Evolutionary conservation across 1,284 basidiomycete species (phyloP), one percentile per base, ranked within the genome.

Genomic region (Laetiporus sulphureus): DNA sequence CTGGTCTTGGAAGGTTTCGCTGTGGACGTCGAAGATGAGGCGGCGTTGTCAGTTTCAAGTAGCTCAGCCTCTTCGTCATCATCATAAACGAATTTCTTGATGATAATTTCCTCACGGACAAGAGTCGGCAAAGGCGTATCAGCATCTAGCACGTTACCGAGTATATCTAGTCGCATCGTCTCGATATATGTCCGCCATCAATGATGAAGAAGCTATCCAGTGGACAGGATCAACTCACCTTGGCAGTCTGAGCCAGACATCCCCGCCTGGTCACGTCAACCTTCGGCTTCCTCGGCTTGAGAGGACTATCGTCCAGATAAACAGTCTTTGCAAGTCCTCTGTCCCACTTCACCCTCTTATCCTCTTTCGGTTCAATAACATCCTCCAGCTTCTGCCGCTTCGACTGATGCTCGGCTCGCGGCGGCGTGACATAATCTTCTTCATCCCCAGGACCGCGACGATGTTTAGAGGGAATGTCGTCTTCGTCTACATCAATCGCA

Each of bases 71-170:
- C 55, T 29, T 59, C 62, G 38, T 73, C 71, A 11, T 73, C 60
- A 48, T 91, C 88, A 51, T 91, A 92, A 25, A 91, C 78, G 56
- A 83, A 85, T 51, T 79, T 89, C 64, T 86, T 83, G 25, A 92
- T 81, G 32, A 77, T 64, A 25, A 93, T 66, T 46, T 77, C 77
- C 57, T 87, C 79, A 21, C 72, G 68, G 33, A 77, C 72, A 21
- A 91, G 67, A 27, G 79, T 72, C 37, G 69, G 63, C n/a, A 81
- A 61, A 0, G 84, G 81, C 22, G 68, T 63, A 33, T 76, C 71
- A n/a, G 71, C 69, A 47, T 82, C 69, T 13, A 75, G 59, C 16
- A 84, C 65, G 58, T 93, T 93, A 27, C 90, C 90, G 44, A 87
- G 67, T 5, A 71, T 71, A 61, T 93, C 90, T 32, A 93, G 65